phyloP scores from a whole-genome alignment of 176 grass and related monocot species.

The Cenchrus fungigraminus region DNA sequence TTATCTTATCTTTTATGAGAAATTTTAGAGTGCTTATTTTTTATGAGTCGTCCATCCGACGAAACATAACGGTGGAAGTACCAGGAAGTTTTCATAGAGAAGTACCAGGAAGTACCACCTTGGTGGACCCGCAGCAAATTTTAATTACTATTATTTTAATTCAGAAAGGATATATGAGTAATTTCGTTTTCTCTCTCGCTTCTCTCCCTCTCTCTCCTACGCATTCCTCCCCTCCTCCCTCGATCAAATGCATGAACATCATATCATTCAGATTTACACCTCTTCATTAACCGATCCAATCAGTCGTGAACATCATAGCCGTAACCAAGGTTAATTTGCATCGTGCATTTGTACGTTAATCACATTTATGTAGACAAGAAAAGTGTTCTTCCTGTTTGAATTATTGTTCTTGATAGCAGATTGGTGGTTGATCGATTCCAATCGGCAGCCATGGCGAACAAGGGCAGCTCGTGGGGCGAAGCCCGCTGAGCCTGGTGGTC shows the following conservation, averaged over 20 bases:
- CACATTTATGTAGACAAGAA: background rate
- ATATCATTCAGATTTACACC: background rate
- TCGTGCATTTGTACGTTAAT: background rate
- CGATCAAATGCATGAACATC: background rate
- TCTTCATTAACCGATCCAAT: background rate
- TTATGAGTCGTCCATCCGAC: too few relatives aligned
- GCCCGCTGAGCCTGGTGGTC: conserved; percentile 64
- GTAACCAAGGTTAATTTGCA: background rate
- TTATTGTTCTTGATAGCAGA: background rate
- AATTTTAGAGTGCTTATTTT: too few relatives aligned
- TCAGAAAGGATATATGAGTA: too few relatives aligned
- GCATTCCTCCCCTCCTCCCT: background rate
- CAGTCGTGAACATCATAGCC: too few relatives aligned
- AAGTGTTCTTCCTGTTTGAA: background rate
- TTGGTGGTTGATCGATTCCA: conserved; percentile 3
- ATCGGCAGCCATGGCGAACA: conserved; percentile 57
- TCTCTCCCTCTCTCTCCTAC: too few relatives aligned
- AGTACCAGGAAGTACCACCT: too few relatives aligned
- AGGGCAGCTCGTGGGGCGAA: conserved; percentile 46
- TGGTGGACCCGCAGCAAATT: too few relatives aligned
- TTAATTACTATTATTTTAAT: too few relatives aligned
- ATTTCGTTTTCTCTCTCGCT: too few relatives aligned
- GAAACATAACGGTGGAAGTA: too few relatives aligned
- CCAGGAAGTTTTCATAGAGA: too few relatives aligned
- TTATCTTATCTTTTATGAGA: too few relatives aligned